These are phyloP conservation scores for Herpotrichia juniperi DNA, from an alignment of 2,329 filamentous ascomycete species.

Conservation along the genomic window DNA sequence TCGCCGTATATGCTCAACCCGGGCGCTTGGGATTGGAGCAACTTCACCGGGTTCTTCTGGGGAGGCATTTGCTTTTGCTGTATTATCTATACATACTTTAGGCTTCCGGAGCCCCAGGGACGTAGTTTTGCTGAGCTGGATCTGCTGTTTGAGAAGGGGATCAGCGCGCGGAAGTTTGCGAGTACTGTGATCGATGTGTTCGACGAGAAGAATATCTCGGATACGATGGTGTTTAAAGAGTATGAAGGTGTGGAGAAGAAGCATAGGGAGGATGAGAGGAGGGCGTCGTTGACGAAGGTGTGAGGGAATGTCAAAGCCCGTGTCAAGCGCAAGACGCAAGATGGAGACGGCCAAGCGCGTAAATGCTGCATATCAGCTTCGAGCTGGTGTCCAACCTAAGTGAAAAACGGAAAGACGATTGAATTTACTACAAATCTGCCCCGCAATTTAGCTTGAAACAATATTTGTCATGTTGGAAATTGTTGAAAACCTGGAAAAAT, in stretches of 20 bases:
- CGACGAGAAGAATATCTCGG: slow-evolving; percentile 31
- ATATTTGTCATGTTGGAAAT: too few relatives aligned
- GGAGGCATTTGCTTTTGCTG: slow-evolving; percentile 79
- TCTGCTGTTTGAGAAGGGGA: slow-evolving; percentile 75
- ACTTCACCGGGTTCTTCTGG: slow-evolving; percentile 90
- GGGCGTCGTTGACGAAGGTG: not conserved
- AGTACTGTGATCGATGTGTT: slow-evolving; percentile 63
- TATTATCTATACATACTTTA: slow-evolving; percentile 81
- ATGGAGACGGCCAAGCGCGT: too few relatives aligned
- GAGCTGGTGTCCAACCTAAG: too few relatives aligned
- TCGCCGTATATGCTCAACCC: slow-evolving; percentile 96
- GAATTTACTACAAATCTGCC: too few relatives aligned
- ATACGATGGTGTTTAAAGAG: slow-evolving; percentile 34
- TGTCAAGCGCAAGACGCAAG: too few relatives aligned
- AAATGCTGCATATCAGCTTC: too few relatives aligned
- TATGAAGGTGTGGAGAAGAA: slow-evolving; percentile 35
- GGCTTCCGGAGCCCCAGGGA: slow-evolving; percentile 78
- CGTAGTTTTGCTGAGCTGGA: slow-evolving; percentile 88
- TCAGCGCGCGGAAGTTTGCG: slow-evolving; percentile 76
- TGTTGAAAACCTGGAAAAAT: too few relatives aligned
- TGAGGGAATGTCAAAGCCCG: too few relatives aligned
- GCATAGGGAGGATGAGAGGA: slow-evolving; percentile 2
- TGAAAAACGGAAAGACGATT: too few relatives aligned
- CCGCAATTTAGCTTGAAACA: too few relatives aligned
- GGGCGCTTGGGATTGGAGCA: slow-evolving; percentile 83